Evolutionary conservation across 2,329 filamentous ascomycete genomes (phyloP), one percentile per base, ranked within the genome.

Genomic region (Ophiostoma sp.): DNA sequence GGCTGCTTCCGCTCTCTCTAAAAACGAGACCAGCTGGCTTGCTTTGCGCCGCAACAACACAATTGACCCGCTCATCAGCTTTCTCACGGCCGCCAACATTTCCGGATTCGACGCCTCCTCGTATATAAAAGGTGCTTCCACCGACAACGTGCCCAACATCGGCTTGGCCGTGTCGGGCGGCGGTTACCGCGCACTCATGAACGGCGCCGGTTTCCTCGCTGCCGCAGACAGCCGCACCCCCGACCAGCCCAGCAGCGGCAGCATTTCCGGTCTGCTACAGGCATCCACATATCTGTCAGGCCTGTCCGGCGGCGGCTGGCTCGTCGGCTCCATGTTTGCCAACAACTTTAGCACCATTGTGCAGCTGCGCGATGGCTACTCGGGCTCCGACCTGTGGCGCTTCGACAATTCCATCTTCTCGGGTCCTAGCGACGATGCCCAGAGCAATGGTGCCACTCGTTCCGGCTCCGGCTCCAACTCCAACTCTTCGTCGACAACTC

Each of bases 131-230:
- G 78, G 86, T 39, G 76, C 68, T 71, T 31, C 44, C 5, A 10
- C 44, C 6, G 44, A 74, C 20, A 79, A 80, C 35, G 78, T 84
- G 72, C 84, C 84, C 68, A 84, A 83, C 74, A 88, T 96, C 72
- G 92, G 84, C 20, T 86, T 96, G 73, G 91, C 93, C 13, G 82
- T 91, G 64, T 95, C 92, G 0, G 93, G 93, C 15, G 93, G 93
- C 77, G 93, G 93, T 48, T 96, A 95, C 78, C 85, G 93, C 70
- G 93, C 93, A n/a, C 83, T 96, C 81, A 83, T 94, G 81, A 94
- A 91, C 76, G 93, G 92, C 52, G 93, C 89, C 20, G 93, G 93
- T 72, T 90, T 89, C 62, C 75, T 96, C 20, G 86, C 90, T 39
- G 93, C 93, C 0, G 94, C 93, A 74, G 93, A 97, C 78, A 86